Percentiles rank a stretch among this genome's conserved stretches.
phyloP scores from a whole-genome alignment of 441 rosid species.

The Erodium moschatum region DNA sequence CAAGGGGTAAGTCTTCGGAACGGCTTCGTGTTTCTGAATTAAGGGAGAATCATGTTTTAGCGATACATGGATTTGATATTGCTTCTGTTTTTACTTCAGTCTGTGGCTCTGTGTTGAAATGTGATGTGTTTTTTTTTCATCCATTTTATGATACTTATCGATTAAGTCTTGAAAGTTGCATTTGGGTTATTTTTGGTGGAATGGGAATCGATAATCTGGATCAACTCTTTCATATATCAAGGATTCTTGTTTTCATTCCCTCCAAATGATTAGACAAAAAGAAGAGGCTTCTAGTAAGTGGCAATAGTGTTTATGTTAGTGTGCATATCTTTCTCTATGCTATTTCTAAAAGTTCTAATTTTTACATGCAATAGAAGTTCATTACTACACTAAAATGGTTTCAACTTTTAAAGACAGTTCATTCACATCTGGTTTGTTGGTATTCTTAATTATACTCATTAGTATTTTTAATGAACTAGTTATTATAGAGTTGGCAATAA shows the following conservation, averaged over 20 bases:
- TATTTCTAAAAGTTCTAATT: background rate
- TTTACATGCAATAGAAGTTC: background rate
- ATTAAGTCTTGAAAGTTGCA: background rate
- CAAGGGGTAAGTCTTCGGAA: constrained; percentile 49
- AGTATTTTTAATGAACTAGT: too few species aligned
- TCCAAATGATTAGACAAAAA: background rate
- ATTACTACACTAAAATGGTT: background rate
- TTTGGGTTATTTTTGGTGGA: background rate
- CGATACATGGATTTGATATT: background rate
- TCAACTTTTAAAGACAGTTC: background rate
- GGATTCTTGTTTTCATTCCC: background rate
- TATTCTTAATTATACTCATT: background rate
- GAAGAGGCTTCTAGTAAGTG: background rate
- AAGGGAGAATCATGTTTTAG: background rate
- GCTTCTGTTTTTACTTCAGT: background rate
- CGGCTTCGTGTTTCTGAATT: background rate
- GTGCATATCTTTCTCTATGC: background rate
- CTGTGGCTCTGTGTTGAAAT: background rate
- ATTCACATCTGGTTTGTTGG: background rate
- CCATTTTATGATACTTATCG: background rate
- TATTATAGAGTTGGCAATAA: too few species aligned
- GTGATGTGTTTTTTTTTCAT: background rate
- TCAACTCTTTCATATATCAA: background rate
- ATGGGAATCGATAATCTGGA: background rate
- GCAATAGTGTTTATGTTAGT: background rate